A percentile compares a stretch with the other conserved stretches of the same genome.
These are phyloP conservation scores for Metarhizium humberi DNA, from an alignment of 2,329 filamentous ascomycete genomes.

Conservation along the genomic window DNA sequence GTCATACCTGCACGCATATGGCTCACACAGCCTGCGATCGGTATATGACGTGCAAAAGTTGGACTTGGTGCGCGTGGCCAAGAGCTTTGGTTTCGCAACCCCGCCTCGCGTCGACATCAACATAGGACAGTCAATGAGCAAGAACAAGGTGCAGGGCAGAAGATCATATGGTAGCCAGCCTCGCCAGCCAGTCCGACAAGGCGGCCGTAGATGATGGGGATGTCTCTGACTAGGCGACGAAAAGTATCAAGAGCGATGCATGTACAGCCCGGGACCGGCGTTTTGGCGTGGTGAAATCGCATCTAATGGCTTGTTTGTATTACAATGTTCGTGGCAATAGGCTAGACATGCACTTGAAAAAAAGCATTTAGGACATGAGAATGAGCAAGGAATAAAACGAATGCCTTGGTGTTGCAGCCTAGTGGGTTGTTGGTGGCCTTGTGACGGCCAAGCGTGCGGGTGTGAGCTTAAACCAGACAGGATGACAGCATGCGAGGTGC, in stretches of 20 bases:
- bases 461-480: no score
- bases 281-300: not conserved
- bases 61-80: slow-evolving; percentile 74
- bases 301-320: not conserved
- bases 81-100: slow-evolving; percentile 70
- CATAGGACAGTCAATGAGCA: slow-evolving; percentile 70
- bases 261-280: not conserved
- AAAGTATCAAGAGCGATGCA: not conserved
- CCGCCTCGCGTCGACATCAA: slow-evolving; percentile 77
- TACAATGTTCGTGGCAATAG: not conserved
- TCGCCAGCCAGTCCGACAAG: slow-evolving; percentile 35
- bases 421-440: no score
- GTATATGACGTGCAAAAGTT: slow-evolving; percentile 76
- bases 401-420: no score
- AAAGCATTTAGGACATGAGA: not conserved
- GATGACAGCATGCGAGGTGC: no score
- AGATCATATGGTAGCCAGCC: slow-evolving; percentile 74
- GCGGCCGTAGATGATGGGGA: slow-evolving; percentile 7
- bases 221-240: not conserved
- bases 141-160: slow-evolving; percentile 55
- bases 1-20: slow-evolving; percentile 91
- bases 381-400: not conserved
- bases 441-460: no score
- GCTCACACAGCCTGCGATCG: slow-evolving; percentile 52
- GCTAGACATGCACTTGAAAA: not conserved